A percentile compares a stretch with the other conserved stretches of the same genome.
Evolutionary conservation across 106 monocot genomes (phyloP).

Genomic region (Allium sativum): DNA sequence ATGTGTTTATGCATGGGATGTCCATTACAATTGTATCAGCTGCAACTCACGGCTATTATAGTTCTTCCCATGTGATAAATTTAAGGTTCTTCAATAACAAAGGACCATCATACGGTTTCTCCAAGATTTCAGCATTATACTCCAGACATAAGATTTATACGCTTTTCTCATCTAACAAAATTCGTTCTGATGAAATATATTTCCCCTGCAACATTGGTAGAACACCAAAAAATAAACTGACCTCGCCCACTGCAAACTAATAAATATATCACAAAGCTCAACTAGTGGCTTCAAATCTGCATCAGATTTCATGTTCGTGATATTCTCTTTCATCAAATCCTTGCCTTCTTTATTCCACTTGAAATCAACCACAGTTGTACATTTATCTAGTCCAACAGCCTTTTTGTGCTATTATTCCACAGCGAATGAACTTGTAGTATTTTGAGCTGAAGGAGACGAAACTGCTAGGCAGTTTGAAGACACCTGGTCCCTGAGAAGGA

Average conservation of each 20-base stretch:
- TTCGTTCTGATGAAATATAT: no score
- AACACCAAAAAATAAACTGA: neutral
- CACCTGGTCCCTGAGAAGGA: no score
- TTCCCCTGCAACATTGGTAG: neutral
- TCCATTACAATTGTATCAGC: no score
- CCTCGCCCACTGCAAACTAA: conserved; percentile 78
- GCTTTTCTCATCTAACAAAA: no score
- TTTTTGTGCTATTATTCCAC: conserved; percentile 22
- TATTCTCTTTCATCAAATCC: conserved; percentile 61
- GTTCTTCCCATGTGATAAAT: no score
- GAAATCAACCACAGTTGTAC: conserved; percentile 91
- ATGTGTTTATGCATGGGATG: no score
- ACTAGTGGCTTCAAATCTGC: conserved; percentile 81
- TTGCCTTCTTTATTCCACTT: conserved; percentile 94
- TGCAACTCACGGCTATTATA: no score
- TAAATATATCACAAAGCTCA: conserved; percentile 65
- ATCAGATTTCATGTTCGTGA: conserved; percentile 60
- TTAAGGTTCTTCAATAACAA: no score
- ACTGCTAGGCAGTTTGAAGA: conserved; percentile 11
- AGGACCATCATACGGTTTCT: no score
- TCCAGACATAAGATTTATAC: no score
- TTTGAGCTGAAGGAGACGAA: conserved; percentile 16
- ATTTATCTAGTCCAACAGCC: conserved; percentile 31
- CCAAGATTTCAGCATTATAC: no score
- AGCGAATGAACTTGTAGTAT: neutral